Evolutionary conservation across 805 yeast genomes (phyloP), one percentile per base, ranked within the genome.

Genomic region (Huiozyma naganishii): DNA sequence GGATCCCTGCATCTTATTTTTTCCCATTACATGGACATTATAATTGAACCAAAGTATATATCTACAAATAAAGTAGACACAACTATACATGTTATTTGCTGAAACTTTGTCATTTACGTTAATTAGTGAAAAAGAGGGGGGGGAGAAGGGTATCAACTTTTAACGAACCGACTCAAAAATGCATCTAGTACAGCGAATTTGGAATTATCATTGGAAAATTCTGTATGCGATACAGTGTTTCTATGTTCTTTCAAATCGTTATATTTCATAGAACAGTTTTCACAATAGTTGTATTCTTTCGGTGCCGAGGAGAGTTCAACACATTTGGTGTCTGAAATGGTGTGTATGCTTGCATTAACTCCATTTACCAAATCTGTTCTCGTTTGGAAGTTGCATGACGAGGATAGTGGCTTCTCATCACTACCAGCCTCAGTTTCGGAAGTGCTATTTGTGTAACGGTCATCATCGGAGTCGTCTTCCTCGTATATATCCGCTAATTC

Each of bases 261-360:
- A 58, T 83, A 90, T 56, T 79, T 79, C 47, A 79, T 81, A 13
- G 89, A 70, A 64, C 97, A 90, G 58, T 88, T 90, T 59, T 90
- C 97, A 65, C 97, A 90, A 62, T 84, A 88, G 11, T 33, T 34
- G 6, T 6, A 9, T 12, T 42, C 29, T 5, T 23, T 30, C 10
- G 27, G 27, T 12, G 8, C 23, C 5, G 12, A 27, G 2, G 27
- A n/a, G 23, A 17, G 23, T 12, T 9, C 7, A 5, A 9, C 12
- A 32, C 8, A 27, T 17, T 41, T 33, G 8, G 17, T 36, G 4
- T 40, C 40, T n/a, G 8, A 9, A 34, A 12, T 12, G 10, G 13
- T 8, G 9, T 34, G 37, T 34, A 34, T 13, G 37, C 37, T 41
- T 11, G 44, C 36, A 27, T 27, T n/a, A 4, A 41, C 37, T 27